These are phyloP conservation scores for Myxozyma melibiosi DNA, from an alignment of 805 yeast genomes.

Conservation along the genomic window DNA sequence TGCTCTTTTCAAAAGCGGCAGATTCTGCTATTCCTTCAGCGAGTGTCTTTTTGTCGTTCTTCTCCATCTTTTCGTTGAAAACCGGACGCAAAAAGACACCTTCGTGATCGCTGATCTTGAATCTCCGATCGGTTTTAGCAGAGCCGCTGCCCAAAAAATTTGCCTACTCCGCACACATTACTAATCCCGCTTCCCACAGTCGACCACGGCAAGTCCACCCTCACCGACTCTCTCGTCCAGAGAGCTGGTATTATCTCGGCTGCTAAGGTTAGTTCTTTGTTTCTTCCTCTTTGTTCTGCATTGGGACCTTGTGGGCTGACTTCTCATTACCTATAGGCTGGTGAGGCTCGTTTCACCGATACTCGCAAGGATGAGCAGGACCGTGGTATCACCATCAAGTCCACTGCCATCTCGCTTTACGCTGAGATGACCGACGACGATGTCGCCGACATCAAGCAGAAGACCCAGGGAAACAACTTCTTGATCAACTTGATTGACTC, in stretches of 20 bases:
- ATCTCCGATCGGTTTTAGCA: slow-evolving; percentile 8
- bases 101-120: no score
- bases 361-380: slow-evolving; percentile 99
- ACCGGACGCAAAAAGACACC: no score
- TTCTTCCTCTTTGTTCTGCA: background rate
- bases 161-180: background rate
- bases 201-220: slow-evolving; percentile 99
- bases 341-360: slow-evolving; percentile 99
- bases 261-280: slow-evolving; percentile 56
- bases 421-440: slow-evolving; percentile 86
- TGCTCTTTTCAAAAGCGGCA: background rate
- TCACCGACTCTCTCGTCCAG: slow-evolving; percentile 98
- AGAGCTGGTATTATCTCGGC: slow-evolving; percentile 99
- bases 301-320: background rate
- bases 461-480: slow-evolving; percentile 90
- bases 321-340: slow-evolving; percentile 55
- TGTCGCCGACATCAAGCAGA: slow-evolving; percentile 83
- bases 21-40: background rate
- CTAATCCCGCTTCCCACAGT: slow-evolving; percentile 48
- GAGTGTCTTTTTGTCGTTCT: background rate
- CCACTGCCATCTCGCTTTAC: slow-evolving; percentile 96
- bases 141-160: background rate
- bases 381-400: slow-evolving; percentile 99
- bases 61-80: no score
- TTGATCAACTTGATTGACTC: slow-evolving; percentile 98